These are phyloP conservation scores for Colletotrichum eremochloae DNA, from an alignment of 2,329 filamentous ascomycete species.

Conservation along the genomic window DNA sequence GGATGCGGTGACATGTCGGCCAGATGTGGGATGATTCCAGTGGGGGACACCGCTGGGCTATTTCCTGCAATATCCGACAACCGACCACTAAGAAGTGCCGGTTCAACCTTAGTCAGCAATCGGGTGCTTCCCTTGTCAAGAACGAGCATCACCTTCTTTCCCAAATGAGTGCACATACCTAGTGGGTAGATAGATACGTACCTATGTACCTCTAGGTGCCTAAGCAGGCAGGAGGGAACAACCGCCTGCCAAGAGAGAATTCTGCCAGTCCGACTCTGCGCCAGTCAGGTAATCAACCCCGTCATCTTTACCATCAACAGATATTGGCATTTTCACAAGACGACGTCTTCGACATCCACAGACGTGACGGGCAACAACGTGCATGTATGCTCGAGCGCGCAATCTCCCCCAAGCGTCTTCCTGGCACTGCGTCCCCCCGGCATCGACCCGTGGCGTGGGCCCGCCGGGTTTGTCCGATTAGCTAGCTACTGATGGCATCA, in stretches of 20 bases:
- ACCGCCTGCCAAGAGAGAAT: neutral
- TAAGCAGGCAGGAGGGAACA: neutral
- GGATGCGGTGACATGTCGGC: conserved; percentile 39
- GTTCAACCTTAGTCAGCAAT: no score
- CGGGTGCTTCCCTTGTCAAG: neutral
- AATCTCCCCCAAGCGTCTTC: neutral
- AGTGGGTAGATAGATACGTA: no score
- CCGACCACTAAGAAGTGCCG: no score
- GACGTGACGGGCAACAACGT: no score
- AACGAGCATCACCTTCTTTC: neutral
- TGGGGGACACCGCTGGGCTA: neutral
- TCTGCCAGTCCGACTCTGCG: neutral
- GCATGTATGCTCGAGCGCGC: neutral
- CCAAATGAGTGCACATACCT: neutral
- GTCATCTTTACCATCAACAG: neutral
- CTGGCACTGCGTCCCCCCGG: conserved; percentile 4
- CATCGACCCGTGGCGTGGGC: conserved; percentile 7
- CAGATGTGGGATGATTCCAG: conserved; percentile 28
- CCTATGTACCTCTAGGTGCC: no score
- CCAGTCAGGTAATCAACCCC: neutral
- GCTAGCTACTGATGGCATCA: conserved; percentile 26
- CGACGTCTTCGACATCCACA: neutral
- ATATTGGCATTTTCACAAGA: neutral
- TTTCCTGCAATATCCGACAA: no score
- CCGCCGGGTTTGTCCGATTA: conserved; percentile 29